Conservation (phyloP, 1,284 basidiomycete species). For the Rhodotorula sp. region DNA sequence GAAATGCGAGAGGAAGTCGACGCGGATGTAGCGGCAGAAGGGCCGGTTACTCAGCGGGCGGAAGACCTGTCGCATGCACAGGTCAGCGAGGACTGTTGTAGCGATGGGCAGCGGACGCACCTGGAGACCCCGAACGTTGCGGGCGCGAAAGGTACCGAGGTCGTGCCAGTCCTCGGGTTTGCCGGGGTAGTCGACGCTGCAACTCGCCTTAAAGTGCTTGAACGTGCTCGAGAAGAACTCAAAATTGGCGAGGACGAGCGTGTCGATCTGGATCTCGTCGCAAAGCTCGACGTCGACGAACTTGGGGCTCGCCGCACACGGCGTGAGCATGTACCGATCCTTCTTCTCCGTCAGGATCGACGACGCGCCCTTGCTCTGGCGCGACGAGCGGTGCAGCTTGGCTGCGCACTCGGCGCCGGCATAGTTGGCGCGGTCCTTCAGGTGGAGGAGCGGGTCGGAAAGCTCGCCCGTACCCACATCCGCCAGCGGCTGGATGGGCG, state of each 20-base stretch:
- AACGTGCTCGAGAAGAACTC: conserved; percentile 99
- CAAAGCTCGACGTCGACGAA: conserved; percentile 95
- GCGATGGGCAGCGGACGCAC: conserved; percentile 52
- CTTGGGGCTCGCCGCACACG: conserved; percentile 71
- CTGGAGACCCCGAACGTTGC: conserved; percentile 90
- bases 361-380: conserved; percentile 77
- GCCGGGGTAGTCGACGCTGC: conserved; percentile 45
- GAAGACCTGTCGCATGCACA: conserved; percentile 62
- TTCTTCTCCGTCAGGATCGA: conserved; percentile 85
- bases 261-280: conserved; percentile 95
- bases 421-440: conserved; percentile 82
- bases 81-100: too few species aligned
- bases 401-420: conserved; percentile 91
- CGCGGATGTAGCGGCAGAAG: conserved; percentile 90
- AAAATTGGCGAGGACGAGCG: conserved; percentile 92
- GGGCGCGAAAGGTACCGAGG: conserved; percentile 73
- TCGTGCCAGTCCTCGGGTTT: conserved; percentile 53
- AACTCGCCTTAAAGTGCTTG: conserved; percentile 78
- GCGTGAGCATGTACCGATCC: conserved; percentile 96
- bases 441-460: conserved; percentile 42
- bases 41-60: conserved; percentile 67
- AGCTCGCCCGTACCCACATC: conserved; percentile 34
- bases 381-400: conserved; percentile 80
- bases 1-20: conserved; percentile 93
- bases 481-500: conserved; percentile 35